These are phyloP conservation scores for Pestalotiopsis sp. DNA, from an alignment of 2,329 filamentous ascomycete species.

Conservation along the genomic window DNA sequence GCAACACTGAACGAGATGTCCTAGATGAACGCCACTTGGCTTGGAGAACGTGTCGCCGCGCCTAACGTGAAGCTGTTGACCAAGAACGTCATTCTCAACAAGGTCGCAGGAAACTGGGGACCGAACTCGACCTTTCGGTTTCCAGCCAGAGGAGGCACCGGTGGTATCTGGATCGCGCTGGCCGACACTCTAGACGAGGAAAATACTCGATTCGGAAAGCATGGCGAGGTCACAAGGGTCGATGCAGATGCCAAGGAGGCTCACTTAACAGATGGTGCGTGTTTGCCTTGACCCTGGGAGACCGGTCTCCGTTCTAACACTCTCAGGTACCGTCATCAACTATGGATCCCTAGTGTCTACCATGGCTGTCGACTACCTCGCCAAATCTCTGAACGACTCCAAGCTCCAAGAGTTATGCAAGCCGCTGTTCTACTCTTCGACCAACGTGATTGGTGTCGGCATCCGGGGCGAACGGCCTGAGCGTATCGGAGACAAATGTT, in stretches of 20 bases:
- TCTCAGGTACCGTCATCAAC: conserved; percentile 74
- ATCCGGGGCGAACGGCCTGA: conserved; percentile 89
- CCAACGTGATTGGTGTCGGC: conserved; percentile 95
- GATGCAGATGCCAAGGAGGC: conserved; percentile 84
- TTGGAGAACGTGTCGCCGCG: conserved; percentile 96
- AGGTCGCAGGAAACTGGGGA: conserved; percentile 96
- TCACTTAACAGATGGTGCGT: conserved; percentile 63
- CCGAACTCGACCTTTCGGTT: conserved; percentile 98
- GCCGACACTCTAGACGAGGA: conserved; percentile 88
- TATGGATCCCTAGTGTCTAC: conserved; percentile 94
- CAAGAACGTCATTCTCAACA: conserved; percentile 91
- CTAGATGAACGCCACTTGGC: conserved; percentile 98
- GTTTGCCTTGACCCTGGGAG: too few species aligned
- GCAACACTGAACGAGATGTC: too few species aligned
- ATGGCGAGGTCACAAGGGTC: conserved; percentile 82
- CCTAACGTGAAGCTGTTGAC: conserved; percentile 93
- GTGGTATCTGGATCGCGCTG: conserved; percentile 98
- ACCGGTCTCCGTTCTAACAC: neutral
- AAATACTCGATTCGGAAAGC: conserved; percentile 86
- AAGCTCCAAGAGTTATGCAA: conserved; percentile 83
- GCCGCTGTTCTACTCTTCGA: conserved; percentile 93
- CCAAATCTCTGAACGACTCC: conserved; percentile 82
- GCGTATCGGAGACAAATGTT: conserved; percentile 99
- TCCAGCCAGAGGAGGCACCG: conserved; percentile 91
- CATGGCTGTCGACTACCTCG: conserved; percentile 91